A percentile compares a stretch with the other conserved stretches of the same genome.
Conservation (phyloP, 805 yeast species). For the Komagataella phaffii region DNA sequence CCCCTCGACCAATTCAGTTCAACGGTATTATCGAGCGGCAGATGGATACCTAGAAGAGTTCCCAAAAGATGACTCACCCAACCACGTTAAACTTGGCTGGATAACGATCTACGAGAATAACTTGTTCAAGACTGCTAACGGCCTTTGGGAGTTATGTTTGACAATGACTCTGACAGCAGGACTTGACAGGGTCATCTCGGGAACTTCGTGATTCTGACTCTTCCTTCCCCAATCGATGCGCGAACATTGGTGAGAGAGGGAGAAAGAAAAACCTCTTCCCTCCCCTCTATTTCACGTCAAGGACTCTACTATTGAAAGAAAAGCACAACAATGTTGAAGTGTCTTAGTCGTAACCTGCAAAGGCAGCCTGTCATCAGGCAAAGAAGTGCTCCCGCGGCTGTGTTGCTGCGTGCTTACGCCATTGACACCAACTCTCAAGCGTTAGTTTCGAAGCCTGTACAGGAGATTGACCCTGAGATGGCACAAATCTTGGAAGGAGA, state of each 20-base stretch:
- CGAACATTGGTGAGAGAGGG: not conserved
- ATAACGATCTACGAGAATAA: slow-evolving; percentile 41
- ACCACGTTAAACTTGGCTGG: slow-evolving; percentile 52
- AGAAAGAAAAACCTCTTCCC: not conserved
- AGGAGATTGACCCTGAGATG: slow-evolving; percentile 77
- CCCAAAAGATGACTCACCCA: slow-evolving; percentile 50
- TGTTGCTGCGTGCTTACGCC: slow-evolving; percentile 22
- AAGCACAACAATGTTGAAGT: not conserved
- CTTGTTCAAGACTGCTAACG: slow-evolving; percentile 11
- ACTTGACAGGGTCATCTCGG: slow-evolving; percentile 16
- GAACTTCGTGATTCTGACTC: not conserved
- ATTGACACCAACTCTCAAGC: slow-evolving; percentile 33
- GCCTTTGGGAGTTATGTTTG: slow-evolving; percentile 40
- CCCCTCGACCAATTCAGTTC: not conserved
- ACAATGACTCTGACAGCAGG: slow-evolving; percentile 43
- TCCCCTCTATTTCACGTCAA: not conserved
- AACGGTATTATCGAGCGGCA: slow-evolving; percentile 27
- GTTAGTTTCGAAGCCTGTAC: slow-evolving; percentile 47
- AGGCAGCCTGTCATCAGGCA: not conserved
- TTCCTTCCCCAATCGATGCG: not conserved
- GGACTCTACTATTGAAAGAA: not conserved
- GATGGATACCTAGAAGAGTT: slow-evolving; percentile 38
- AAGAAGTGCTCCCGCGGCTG: not conserved
- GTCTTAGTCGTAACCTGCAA: not conserved
- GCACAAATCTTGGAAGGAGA: slow-evolving; percentile 65